Evolutionary conservation across 306 rosid genomes (phyloP).

Genomic region (Prosopis cineraria): DNA sequence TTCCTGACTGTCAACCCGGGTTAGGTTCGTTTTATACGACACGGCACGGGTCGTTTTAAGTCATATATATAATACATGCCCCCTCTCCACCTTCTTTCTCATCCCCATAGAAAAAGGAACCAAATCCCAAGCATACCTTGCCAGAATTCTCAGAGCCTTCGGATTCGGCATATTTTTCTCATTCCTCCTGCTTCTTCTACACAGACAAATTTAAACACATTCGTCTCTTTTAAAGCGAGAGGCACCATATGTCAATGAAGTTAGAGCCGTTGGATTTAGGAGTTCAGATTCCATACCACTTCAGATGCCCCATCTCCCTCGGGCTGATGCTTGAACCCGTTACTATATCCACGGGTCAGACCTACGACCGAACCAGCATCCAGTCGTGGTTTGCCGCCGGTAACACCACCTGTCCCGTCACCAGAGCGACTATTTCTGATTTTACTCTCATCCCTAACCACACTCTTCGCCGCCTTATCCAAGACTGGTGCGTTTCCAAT

Average conservation of each 20-base stretch:
- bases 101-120: conserved; percentile 46
- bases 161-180: conserved; percentile 39
- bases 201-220: background rate
- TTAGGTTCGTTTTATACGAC: conserved; percentile 39
- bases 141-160: conserved; percentile 57
- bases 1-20: conserved; percentile 26
- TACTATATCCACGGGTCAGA: conserved; percentile 85
- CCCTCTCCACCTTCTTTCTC: conserved; percentile 58
- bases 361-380: conserved; percentile 85
- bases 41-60: conserved; percentile 53
- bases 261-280: conserved; percentile 85
- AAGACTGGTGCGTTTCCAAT: conserved; percentile 89
- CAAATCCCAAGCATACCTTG: conserved; percentile 38
- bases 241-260: conserved; percentile 62
- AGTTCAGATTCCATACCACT: conserved; percentile 79
- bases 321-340: conserved; percentile 95
- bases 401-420: conserved; percentile 89
- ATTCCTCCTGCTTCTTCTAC: background rate
- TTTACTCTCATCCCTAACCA: conserved; percentile 87
- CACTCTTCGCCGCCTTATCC: conserved; percentile 86
- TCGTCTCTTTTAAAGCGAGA: background rate
- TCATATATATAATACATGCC: too few relatives aligned
- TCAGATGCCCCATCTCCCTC: conserved; percentile 84
- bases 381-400: conserved; percentile 92
- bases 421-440: conserved; percentile 60